Conservation (phyloP, 345 rosid genomes). For the Syzygium jambos region DNA sequence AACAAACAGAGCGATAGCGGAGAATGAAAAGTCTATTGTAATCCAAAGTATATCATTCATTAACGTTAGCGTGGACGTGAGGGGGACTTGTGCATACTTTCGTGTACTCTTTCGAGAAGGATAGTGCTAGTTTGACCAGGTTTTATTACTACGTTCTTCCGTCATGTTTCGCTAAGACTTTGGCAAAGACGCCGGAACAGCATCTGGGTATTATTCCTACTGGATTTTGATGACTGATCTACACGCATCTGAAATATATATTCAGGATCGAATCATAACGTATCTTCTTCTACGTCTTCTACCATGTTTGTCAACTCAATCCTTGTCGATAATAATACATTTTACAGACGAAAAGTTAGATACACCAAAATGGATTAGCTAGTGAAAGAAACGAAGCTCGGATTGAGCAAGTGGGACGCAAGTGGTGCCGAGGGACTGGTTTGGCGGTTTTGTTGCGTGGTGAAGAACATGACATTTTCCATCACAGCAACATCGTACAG, state of each 20-base stretch:
- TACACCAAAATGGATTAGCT: neutral
- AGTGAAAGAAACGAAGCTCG: neutral
- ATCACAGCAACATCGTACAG: neutral
- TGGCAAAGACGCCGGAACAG: neutral
- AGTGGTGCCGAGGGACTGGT: neutral
- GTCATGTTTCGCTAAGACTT: neutral
- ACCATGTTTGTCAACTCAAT: neutral
- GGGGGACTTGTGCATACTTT: neutral
- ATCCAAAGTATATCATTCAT: neutral
- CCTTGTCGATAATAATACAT: neutral
- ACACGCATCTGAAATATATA: neutral
- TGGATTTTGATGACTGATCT: neutral
- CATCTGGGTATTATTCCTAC: neutral
- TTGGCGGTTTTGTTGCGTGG: neutral
- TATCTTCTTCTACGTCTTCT: neutral
- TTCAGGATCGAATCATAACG: neutral
- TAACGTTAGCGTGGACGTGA: neutral
- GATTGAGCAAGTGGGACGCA: neutral
- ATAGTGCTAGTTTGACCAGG: neutral
- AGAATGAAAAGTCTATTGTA: neutral
- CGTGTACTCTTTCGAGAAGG: neutral
- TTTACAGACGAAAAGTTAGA: neutral
- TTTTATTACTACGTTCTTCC: neutral
- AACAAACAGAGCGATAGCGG: too few species aligned
- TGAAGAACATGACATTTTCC: neutral